These are phyloP conservation scores for Pichia cephalocereana DNA, from an alignment of 805 yeast genomes.

Conservation along the genomic window DNA sequence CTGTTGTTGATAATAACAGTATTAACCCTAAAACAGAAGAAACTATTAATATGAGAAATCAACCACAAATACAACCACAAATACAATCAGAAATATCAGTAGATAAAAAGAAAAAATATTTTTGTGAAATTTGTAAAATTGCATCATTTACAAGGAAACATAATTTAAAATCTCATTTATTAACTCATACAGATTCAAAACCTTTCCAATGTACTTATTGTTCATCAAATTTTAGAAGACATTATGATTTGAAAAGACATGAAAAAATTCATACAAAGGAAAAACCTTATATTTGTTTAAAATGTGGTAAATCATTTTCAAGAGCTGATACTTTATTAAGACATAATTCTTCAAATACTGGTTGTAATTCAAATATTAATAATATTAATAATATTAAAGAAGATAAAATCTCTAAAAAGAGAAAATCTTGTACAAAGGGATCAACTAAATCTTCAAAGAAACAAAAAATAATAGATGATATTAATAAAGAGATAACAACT, in stretches of 20 bases:
- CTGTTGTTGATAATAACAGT: too few relatives aligned
- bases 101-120: slow-evolving; percentile 21
- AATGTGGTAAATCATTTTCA: slow-evolving; percentile 59
- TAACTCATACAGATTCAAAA: slow-evolving; percentile 56
- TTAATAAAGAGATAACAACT: too few relatives aligned
- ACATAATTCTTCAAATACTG: slow-evolving; percentile 40
- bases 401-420: background rate
- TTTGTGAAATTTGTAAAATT: slow-evolving; percentile 53
- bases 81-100: too few relatives aligned
- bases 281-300: slow-evolving; percentile 52
- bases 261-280: slow-evolving; percentile 69
- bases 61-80: too few relatives aligned
- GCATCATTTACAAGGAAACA: slow-evolving; percentile 58
- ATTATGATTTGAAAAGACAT: slow-evolving; percentile 72
- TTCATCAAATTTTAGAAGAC: slow-evolving; percentile 52
- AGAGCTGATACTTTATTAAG: slow-evolving; percentile 69
- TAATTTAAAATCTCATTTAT: slow-evolving; percentile 61
- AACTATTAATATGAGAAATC: too few relatives aligned
- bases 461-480: too few relatives aligned
- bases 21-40: too few relatives aligned
- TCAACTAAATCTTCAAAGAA: background rate
- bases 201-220: slow-evolving; percentile 61
- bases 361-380: slow-evolving; percentile 12
- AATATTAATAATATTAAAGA: background rate
- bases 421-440: too few relatives aligned